These are phyloP conservation scores for Euphrasia arctica DNA, from an alignment of 305 asterid genomes.

Conservation along the genomic window DNA sequence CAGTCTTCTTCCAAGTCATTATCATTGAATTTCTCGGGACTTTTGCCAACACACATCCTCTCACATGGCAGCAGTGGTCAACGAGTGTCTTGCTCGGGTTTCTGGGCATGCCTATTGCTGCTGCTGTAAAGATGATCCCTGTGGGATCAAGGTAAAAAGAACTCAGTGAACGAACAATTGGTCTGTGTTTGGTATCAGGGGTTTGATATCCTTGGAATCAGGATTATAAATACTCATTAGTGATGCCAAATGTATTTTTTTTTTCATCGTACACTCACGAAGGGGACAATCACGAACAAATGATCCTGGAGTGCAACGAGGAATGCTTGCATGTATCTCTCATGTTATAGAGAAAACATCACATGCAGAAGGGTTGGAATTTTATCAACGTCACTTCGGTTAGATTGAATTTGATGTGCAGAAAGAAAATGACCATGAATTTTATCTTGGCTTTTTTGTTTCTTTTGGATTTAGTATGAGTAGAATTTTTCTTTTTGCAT, in stretches of 20 bases:
- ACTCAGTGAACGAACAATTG: neutral
- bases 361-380: neutral
- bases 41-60: conserved; percentile 82
- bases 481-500: no score
- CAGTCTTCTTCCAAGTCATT: conserved; percentile 73
- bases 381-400: neutral
- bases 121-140: conserved; percentile 86
- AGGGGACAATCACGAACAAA: neutral
- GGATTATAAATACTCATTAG: neutral
- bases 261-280: neutral
- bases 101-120: conserved; percentile 94
- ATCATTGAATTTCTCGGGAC: conserved; percentile 83
- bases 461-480: neutral
- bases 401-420: neutral
- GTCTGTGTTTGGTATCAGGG: neutral
- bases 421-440: neutral
- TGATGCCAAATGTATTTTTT: neutral
- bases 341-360: neutral
- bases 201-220: no score
- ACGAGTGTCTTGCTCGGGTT: conserved; percentile 69
- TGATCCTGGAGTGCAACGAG: no score
- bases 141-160: conserved; percentile 57
- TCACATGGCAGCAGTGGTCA: conserved; percentile 77
- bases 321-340: neutral
- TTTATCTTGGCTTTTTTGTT: neutral